A percentile compares a stretch with the other conserved stretches of the same genome.
Evolutionary conservation across 257 asterid genomes (phyloP).

Genomic region (Dorcoceras hygrometricum): DNA sequence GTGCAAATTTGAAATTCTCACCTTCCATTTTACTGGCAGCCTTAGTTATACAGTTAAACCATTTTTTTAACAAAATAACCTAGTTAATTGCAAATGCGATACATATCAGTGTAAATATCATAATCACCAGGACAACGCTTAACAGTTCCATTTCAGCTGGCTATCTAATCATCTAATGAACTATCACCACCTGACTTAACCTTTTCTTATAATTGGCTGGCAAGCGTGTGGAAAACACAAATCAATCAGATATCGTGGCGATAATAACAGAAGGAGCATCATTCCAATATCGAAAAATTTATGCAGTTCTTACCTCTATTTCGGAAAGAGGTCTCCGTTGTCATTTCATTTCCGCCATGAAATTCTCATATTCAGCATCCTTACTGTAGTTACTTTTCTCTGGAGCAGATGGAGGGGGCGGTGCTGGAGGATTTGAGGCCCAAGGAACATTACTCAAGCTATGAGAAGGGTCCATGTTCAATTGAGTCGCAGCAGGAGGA

Average conservation of each 20-base stretch:
- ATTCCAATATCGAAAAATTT: neutral
- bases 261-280: slow-evolving; percentile 1
- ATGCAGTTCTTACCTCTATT: slow-evolving; percentile 35
- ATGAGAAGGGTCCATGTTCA: slow-evolving; percentile 52
- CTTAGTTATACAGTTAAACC: neutral
- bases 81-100: neutral
- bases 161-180: neutral
- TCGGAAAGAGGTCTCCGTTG: slow-evolving; percentile 18
- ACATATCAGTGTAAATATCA: no score
- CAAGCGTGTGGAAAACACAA: neutral
- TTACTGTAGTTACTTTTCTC: slow-evolving; percentile 50
- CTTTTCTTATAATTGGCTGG: neutral
- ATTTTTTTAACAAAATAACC: slow-evolving; percentile 2
- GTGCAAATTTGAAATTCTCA: neutral
- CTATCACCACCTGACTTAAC: neutral
- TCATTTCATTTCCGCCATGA: slow-evolving; percentile 92
- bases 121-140: neutral
- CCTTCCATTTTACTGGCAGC: neutral
- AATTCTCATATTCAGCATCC: slow-evolving; percentile 88
- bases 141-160: neutral
- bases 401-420: slow-evolving; percentile 56
- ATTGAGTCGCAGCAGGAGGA: slow-evolving; percentile 52
- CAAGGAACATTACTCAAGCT: slow-evolving; percentile 68
- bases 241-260: slow-evolving; percentile 13
- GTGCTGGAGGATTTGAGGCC: slow-evolving; percentile 66